These are phyloP conservation scores for Fusarium pseudonygamai DNA, from an alignment of 2,329 filamentous ascomycete genomes.

Conservation along the genomic window DNA sequence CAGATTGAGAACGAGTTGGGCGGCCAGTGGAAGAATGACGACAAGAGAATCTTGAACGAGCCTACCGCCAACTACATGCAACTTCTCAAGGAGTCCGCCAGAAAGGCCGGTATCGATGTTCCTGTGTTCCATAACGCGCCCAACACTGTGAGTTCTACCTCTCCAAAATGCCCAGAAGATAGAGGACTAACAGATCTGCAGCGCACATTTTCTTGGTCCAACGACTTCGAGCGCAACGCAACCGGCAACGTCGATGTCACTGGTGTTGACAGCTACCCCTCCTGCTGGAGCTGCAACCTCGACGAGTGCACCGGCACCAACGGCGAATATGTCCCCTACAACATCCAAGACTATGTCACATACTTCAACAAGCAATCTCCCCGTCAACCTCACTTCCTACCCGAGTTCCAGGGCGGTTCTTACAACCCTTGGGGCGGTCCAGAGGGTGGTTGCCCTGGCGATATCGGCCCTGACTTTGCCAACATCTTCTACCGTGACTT, in stretches of 20 bases:
- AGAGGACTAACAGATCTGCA: neutral
- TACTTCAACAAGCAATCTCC: slow-evolving; percentile 44
- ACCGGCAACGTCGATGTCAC: slow-evolving; percentile 65
- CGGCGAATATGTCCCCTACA: slow-evolving; percentile 65
- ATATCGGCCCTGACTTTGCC: slow-evolving; percentile 67
- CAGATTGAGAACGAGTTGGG: slow-evolving; percentile 65
- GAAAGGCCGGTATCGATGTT: slow-evolving; percentile 66
- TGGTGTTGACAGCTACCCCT: slow-evolving; percentile 62
- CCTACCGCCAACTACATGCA: slow-evolving; percentile 66
- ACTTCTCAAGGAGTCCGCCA: slow-evolving; percentile 60
- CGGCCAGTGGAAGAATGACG: slow-evolving; percentile 54
- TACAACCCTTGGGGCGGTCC: slow-evolving; percentile 72
- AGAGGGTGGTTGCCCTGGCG: slow-evolving; percentile 61
- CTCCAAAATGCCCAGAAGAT: too few species aligned
- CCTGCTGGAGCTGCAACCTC: slow-evolving; percentile 71
- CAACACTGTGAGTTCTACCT: slow-evolving; percentile 57
- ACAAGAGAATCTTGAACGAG: slow-evolving; percentile 57
- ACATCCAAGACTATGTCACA: slow-evolving; percentile 42
- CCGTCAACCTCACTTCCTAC: slow-evolving; percentile 39
- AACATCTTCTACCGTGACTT: slow-evolving; percentile 72
- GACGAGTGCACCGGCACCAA: slow-evolving; percentile 69
- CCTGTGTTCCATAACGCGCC: slow-evolving; percentile 68
- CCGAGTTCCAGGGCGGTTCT: slow-evolving; percentile 43
- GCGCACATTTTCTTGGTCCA: slow-evolving; percentile 62
- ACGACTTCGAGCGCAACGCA: slow-evolving; percentile 63